Conservation (phyloP, 2,329 filamentous ascomycete species). For the Ascochyta koolunga region DNA sequence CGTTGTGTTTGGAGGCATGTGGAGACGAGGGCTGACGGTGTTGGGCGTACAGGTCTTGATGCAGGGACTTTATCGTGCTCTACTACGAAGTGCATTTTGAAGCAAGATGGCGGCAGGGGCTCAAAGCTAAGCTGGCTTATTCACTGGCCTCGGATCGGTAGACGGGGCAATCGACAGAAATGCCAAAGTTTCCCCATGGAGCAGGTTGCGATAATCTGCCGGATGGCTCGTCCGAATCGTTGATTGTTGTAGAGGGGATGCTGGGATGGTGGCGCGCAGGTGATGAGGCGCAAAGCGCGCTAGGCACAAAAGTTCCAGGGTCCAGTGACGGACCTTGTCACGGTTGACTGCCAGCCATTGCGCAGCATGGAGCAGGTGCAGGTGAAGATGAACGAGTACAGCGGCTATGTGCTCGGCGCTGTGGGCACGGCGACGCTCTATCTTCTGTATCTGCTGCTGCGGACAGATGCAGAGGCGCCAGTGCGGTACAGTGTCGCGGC, state of each 20-base stretch:
- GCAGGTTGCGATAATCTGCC: slow-evolving; percentile 2
- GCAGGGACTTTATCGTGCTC: not conserved
- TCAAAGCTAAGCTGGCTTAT: no score
- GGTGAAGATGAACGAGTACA: slow-evolving; percentile 36
- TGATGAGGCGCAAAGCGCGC: slow-evolving; percentile 24
- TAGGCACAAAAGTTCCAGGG: slow-evolving; percentile 15
- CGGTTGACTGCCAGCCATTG: slow-evolving; percentile 10
- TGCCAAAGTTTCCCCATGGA: slow-evolving; percentile 2
- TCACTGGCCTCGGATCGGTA: slow-evolving; percentile 1
- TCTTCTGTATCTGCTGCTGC: slow-evolving; percentile 33
- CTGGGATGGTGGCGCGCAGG: slow-evolving; percentile 10
- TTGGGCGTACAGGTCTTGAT: not conserved
- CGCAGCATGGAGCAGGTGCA: slow-evolving; percentile 36
- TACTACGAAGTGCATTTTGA: no score
- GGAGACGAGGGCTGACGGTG: no score
- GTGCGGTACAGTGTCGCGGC: slow-evolving; percentile 66
- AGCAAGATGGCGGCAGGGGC: no score
- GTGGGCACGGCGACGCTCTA: slow-evolving; percentile 31
- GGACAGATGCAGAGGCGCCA: slow-evolving; percentile 47
- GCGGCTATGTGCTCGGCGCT: slow-evolving; percentile 26
- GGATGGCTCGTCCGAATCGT: not conserved
- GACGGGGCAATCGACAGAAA: not conserved
- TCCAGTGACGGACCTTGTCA: slow-evolving; percentile 7
- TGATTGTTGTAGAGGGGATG: not conserved
- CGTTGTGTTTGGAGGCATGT: not conserved